phyloP scores from a whole-genome alignment of 1,284 basidiomycete species.

The Malassezia pachydermatis region DNA sequence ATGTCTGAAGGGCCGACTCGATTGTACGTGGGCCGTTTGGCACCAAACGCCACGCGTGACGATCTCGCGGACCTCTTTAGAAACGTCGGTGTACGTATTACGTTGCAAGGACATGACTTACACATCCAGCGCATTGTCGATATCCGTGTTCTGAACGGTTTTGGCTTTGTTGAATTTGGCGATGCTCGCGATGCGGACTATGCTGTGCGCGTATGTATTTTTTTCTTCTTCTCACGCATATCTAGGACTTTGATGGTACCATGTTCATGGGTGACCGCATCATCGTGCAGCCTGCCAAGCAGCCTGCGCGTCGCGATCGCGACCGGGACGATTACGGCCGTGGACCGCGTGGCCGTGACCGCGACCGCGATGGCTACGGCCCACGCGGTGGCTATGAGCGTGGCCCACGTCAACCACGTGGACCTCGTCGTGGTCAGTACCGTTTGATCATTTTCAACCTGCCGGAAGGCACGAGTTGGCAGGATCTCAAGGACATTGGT shows the following conservation, averaged over 20 bases:
- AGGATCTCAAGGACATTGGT: constrained; percentile 95
- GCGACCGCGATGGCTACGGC: constrained; percentile 23
- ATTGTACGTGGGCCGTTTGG: constrained; percentile 41
- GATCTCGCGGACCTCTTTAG: constrained; percentile 46
- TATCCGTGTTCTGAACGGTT: constrained; percentile 43
- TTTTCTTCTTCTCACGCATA: neutral
- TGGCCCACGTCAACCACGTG: constrained; percentile 22
- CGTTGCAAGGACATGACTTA: neutral
- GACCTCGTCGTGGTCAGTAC: constrained; percentile 36
- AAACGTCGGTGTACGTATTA: constrained; percentile 35
- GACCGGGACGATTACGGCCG: constrained; percentile 19
- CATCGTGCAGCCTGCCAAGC: constrained; percentile 43
- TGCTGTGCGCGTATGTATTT: constrained; percentile 29
- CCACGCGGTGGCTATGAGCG: constrained; percentile 19
- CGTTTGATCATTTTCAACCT: constrained; percentile 54
- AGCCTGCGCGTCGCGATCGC: constrained; percentile 19
- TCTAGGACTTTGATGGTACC: constrained; percentile 41
- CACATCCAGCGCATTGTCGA: constrained; percentile 20
- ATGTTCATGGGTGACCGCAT: constrained; percentile 46
- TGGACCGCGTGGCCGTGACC: constrained; percentile 13
- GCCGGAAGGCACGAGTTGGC: constrained; percentile 85
- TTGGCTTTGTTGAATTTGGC: constrained; percentile 46
- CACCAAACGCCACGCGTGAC: constrained; percentile 31
- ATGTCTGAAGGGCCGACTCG: constrained; percentile 22
- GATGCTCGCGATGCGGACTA: constrained; percentile 44